A percentile compares a stretch with the other conserved stretches of the same genome.
phyloP scores from a whole-genome alignment of 805 yeast species.

The Yarrowia phangngaensis region DNA sequence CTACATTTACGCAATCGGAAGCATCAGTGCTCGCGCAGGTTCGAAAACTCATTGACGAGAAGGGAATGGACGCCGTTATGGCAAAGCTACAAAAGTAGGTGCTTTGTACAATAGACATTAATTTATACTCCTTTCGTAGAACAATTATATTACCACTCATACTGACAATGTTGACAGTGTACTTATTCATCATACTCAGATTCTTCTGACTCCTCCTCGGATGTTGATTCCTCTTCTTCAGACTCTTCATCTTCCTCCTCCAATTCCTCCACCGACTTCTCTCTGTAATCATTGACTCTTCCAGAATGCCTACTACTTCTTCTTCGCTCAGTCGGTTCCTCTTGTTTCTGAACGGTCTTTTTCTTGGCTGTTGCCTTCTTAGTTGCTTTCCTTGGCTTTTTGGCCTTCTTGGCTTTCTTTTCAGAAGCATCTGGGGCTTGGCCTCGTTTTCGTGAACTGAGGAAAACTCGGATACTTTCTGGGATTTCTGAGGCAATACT shows the following conservation, averaged over 20 bases:
- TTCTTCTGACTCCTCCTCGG: conserved; percentile 31
- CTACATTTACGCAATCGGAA: not conserved
- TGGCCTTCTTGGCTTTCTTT: conserved; percentile 4
- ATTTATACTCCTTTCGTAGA: too few relatives aligned
- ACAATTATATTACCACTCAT: not conserved
- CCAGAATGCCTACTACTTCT: conserved; percentile 31
- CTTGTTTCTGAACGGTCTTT: conserved; percentile 35
- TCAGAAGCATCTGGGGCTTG: not conserved
- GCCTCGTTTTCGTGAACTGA: conserved; percentile 16
- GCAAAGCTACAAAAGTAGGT: conserved; percentile 9
- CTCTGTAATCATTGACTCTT: conserved; percentile 27
- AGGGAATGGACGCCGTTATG: conserved; percentile 17
- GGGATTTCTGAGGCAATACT: conserved; percentile 36
- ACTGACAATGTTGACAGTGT: not conserved
- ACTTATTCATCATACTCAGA: conserved; percentile 26
- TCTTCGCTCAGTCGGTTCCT: conserved; percentile 29
- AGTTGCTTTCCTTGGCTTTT: conserved; percentile 32
- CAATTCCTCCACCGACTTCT: conserved; percentile 29
- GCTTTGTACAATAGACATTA: conserved; percentile 24
- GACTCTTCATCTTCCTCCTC: conserved; percentile 31
- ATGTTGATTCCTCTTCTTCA: conserved; percentile 29
- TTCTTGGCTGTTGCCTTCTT: conserved; percentile 30
- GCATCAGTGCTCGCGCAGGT: conserved; percentile 2
- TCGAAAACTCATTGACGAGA: not conserved
- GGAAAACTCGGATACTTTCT: conserved; percentile 12